Percentiles rank a stretch among this genome's conserved stretches.
phyloP scores from a whole-genome alignment of 164 flowering plant species.

The Amborella trichopoda region DNA sequence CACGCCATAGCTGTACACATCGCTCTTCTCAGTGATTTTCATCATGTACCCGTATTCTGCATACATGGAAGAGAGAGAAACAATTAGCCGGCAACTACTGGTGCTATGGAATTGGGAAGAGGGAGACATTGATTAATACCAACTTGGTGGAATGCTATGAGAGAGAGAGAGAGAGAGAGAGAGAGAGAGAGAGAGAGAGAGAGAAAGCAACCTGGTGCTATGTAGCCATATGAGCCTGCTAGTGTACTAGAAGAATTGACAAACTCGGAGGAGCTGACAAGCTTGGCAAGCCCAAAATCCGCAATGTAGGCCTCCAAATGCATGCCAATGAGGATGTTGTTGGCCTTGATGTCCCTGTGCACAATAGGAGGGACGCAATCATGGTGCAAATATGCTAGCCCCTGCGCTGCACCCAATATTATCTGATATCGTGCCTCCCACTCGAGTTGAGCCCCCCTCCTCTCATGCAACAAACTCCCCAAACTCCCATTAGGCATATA shows the following conservation, averaged over 20 bases:
- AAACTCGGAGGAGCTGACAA: conserved; percentile 51
- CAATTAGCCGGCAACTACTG: background rate
- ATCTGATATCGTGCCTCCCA: conserved; percentile 63
- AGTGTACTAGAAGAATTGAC: conserved; percentile 57
- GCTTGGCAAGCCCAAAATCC: conserved; percentile 83
- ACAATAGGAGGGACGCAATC: conserved; percentile 79
- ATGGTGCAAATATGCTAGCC: conserved; percentile 75
- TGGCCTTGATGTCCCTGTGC: conserved; percentile 80
- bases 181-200: background rate
- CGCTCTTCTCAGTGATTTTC: conserved; percentile 91
- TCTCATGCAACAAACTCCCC: conserved; percentile 64
- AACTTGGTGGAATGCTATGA: no score
- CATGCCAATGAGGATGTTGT: conserved; percentile 72
- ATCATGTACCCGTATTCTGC: conserved; percentile 82
- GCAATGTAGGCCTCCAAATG: conserved; percentile 81
- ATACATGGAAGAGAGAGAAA: no score
- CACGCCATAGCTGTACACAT: conserved; percentile 86
- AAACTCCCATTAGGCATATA: conserved; percentile 85
- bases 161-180: background rate
- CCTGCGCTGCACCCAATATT: conserved; percentile 67
- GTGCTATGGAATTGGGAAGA: no score
- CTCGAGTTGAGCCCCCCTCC: conserved; percentile 25
- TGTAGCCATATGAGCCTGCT: conserved; percentile 83
- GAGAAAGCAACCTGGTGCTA: conserved; percentile 54
- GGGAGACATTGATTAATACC: no score